Conservation (phyloP, 306 rosid species). For the Abrus precatorius region DNA sequence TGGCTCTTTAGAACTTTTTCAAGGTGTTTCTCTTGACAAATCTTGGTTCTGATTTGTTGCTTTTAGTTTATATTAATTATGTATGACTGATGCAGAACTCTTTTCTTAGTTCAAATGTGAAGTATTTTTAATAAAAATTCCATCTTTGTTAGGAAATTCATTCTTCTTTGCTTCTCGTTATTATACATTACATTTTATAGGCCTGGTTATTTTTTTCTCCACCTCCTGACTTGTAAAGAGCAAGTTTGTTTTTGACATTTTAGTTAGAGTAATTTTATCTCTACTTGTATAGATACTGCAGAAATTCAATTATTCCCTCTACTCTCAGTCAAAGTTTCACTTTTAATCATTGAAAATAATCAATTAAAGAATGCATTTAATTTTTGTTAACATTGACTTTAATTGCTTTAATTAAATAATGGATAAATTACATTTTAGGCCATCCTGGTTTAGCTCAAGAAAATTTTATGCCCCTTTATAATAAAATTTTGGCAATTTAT, state of each 20-base stretch:
- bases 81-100: background rate
- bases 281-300: background rate
- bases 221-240: background rate
- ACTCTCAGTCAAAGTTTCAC: background rate
- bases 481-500: too few relatives aligned
- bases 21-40: background rate
- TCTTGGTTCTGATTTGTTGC: slow-evolving; percentile 1
- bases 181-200: background rate
- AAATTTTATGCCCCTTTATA: too few relatives aligned
- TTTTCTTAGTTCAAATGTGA: background rate
- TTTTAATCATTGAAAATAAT: too few relatives aligned
- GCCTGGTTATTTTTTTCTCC: background rate
- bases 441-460: too few relatives aligned
- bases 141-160: background rate
- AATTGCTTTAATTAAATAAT: too few relatives aligned
- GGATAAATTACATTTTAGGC: too few relatives aligned
- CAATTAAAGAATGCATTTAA: too few relatives aligned
- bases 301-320: background rate
- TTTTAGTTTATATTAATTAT: background rate
- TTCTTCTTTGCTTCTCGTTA: background rate
- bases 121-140: background rate
- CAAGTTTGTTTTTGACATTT: background rate
- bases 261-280: too few relatives aligned
- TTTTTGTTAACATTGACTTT: too few relatives aligned
- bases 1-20: background rate